These are phyloP conservation scores for Paraurostyla sp. DNA, from an alignment of 73 alveolate species.

Conservation along the genomic window DNA sequence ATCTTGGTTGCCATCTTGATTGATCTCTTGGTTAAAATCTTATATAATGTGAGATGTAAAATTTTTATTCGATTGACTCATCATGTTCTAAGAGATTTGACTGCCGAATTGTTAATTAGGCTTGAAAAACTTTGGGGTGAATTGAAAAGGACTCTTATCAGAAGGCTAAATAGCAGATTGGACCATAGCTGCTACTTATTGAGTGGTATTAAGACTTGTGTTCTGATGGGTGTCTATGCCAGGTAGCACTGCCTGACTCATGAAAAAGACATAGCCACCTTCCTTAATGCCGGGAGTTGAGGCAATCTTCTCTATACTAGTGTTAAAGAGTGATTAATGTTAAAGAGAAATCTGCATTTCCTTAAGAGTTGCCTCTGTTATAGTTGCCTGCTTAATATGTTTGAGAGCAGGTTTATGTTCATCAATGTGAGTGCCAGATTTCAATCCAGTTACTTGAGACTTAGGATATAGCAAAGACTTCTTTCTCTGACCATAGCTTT, in stretches of 20 bases:
- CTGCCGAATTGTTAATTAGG: not conserved
- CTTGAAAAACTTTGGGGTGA: constrained; percentile 26
- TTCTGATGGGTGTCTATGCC: not conserved
- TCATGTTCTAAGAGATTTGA: not conserved
- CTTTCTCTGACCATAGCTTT: not conserved
- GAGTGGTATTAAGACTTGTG: constrained; percentile 19
- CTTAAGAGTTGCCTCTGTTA: not conserved
- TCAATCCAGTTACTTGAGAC: not conserved
- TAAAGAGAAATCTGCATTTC: not conserved
- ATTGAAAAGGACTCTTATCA: constrained; percentile 7
- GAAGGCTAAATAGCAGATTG: not conserved
- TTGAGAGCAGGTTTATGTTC: not conserved
- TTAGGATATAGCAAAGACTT: not conserved
- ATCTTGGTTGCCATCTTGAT: not conserved
- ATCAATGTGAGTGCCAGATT: not conserved
- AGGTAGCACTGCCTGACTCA: not conserved
- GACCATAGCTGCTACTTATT: constrained; percentile 8
- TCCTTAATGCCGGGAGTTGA: not conserved
- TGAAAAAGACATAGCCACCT: not conserved
- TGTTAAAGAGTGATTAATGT: constrained; percentile 3
- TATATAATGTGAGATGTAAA: not conserved
- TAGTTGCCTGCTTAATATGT: not conserved
- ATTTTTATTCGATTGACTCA: not conserved
- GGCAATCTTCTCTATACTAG: not conserved
- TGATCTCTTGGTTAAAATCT: not conserved